Evolutionary conservation across 1,139 yeast species (phyloP), one percentile per base, ranked within the genome.

Genomic region (Suhomyces wounanorum): DNA sequence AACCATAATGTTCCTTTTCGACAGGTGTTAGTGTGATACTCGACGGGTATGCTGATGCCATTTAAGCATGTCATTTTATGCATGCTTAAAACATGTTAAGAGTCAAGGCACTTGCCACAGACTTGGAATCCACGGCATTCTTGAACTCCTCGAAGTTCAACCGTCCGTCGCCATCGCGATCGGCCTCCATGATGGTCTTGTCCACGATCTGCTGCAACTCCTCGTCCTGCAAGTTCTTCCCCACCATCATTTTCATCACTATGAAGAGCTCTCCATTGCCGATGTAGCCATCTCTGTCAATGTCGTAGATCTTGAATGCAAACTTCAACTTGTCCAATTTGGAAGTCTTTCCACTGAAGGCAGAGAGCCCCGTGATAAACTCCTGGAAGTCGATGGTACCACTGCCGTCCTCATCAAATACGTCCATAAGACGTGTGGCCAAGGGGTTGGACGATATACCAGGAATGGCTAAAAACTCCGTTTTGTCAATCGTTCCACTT

Each of bases 171-270:
- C 96, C 96, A 63, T 95, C 98, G 39, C 70, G 66, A 64, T 95
- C 99, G 37, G 95, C 95, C 66, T 94, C 98, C 86, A 91, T 85
- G 59, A 95, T 90, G 0, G 99, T 91, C 68, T 95, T 84, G 67
- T 95, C 99, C 14, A 92, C 97, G 52, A 92, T 83, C 68, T 94
- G 99, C 67, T 95, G 99, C 55, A 95, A 76, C 63, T 94, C 97
- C 37, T 82, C 85, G 53, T 89, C 96, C 56, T 85, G 87, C 52
- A 95, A 72, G 63, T 94, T 92, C 61, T 84, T 87, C 3, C 98
- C 99, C 39, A 94, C 99, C 99, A 95, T 95, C 84, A 90, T 89
- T 69, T 94, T 89, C 74, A 95, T 78, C 42, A 95, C 98, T 45
- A 94, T 79, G 64, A 87, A 95, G 52, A 95, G 72, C 69, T 95